phyloP scores from a whole-genome alignment of 1,284 basidiomycete genomes.

The Malassezia brasiliensis region DNA sequence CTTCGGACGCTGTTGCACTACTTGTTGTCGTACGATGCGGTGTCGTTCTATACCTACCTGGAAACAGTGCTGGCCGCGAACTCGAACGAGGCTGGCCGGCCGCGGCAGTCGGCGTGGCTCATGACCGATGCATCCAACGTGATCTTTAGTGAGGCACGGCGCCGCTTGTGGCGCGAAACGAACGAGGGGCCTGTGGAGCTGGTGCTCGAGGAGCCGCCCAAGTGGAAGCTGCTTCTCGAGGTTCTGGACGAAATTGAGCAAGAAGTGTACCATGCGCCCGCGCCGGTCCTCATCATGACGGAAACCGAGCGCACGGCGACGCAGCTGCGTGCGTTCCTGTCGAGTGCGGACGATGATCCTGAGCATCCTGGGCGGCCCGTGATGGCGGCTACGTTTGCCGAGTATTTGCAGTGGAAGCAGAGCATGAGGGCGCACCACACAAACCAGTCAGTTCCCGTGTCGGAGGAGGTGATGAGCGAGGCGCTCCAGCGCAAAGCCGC shows the following conservation, averaged over 20 bases:
- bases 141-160: constrained; percentile 74
- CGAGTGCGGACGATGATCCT: constrained; percentile 2
- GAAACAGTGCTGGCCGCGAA: constrained; percentile 72
- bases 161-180: constrained; percentile 55
- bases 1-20: constrained; percentile 74
- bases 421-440: constrained; percentile 49
- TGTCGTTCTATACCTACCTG: constrained; percentile 82
- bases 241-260: constrained; percentile 84
- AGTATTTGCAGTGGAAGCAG: constrained; percentile 74
- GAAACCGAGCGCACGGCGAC: constrained; percentile 27
- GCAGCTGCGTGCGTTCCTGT: constrained; percentile 36
- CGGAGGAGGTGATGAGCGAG: constrained; percentile 13
- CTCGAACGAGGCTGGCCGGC: constrained; percentile 43
- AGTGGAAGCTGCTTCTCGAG: constrained; percentile 78
- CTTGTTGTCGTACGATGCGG: constrained; percentile 78
- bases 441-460: not conserved
- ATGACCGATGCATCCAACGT: constrained; percentile 77
- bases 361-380: constrained; percentile 1
- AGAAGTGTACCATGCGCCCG: constrained; percentile 49
- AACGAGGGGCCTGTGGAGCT: constrained; percentile 8
- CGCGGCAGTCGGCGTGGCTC: constrained; percentile 73
- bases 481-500: constrained; percentile 34
- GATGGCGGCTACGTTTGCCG: constrained; percentile 49
- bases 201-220: constrained; percentile 84
- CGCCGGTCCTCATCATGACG: constrained; percentile 41